Percentiles rank a stretch among this genome's conserved stretches.
phyloP scores from a whole-genome alignment of 208 protist species.

The Acanthamoeba triangularis region DNA sequence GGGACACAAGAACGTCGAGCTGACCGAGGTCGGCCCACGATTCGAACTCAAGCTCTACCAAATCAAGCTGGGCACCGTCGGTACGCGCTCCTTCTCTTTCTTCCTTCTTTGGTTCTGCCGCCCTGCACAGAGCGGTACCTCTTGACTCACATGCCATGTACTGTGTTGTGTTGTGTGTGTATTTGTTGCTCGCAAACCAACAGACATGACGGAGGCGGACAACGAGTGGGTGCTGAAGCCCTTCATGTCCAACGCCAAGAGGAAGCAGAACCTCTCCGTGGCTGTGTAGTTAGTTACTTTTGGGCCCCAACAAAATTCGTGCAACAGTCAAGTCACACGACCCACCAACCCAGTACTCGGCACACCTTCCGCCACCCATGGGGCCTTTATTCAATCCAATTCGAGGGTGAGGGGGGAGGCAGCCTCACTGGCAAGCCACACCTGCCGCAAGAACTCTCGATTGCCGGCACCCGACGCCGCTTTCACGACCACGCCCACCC shows the following conservation, averaged over 20 bases:
- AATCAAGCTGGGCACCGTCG: constrained; percentile 96
- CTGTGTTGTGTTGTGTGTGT: constrained; percentile 44
- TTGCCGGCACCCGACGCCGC: not conserved
- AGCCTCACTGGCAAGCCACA: constrained; percentile 41
- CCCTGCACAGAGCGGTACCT: too few relatives aligned
- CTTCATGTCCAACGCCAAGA: constrained; percentile 99
- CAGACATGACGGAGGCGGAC: constrained; percentile 97
- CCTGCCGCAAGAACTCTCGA: not conserved
- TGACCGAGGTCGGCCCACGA: constrained; percentile 98
- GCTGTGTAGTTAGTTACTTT: not conserved
- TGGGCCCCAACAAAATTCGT: too few relatives aligned
- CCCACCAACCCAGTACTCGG: too few relatives aligned
- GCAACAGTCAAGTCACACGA: too few relatives aligned
- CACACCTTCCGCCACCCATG: too few relatives aligned
- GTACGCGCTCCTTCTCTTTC: not conserved
- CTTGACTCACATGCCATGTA: not conserved
- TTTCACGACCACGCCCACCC: constrained; percentile 56
- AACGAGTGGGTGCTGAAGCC: constrained; percentile 99
- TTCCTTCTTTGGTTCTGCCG: not conserved
- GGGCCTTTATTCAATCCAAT: not conserved
- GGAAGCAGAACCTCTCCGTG: constrained; percentile 83
- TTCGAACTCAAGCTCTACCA: constrained; percentile 99
- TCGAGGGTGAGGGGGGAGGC: not conserved
- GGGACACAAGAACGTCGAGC: constrained; percentile 93
- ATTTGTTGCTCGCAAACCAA: not conserved